These are phyloP conservation scores for Seiridium cupressi DNA, from an alignment of 2,329 filamentous ascomycete genomes.

Conservation along the genomic window DNA sequence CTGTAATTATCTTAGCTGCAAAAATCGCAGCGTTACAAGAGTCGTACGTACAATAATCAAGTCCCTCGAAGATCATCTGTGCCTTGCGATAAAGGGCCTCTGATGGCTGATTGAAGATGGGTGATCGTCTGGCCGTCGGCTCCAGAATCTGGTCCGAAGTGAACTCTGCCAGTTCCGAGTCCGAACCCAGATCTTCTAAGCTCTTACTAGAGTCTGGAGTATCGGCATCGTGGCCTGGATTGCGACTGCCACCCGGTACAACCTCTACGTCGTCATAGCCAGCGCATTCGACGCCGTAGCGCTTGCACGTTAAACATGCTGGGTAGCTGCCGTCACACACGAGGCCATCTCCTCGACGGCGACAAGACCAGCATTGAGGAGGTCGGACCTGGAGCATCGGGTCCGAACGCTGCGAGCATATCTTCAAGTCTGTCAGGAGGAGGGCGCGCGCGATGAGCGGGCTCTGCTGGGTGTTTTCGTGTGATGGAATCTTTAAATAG, in stretches of 20 bases:
- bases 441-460: background rate
- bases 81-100: constrained; percentile 5
- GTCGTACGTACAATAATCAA: constrained; percentile 11
- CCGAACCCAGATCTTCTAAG: background rate
- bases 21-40: background rate
- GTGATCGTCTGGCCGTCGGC: background rate
- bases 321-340: constrained; percentile 10
- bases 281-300: background rate
- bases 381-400: constrained; percentile 7
- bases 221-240: background rate
- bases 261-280: constrained; percentile 1
- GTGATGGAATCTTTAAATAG: background rate
- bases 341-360: background rate
- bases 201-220: background rate
- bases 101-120: constrained; percentile 1
- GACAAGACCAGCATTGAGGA: constrained; percentile 10
- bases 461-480: background rate
- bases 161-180: background rate
- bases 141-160: background rate
- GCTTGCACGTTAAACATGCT: constrained; percentile 2
- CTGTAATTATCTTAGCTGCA: background rate
- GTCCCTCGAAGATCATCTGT: constrained; percentile 11
- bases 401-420: constrained; percentile 6
- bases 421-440: background rate
- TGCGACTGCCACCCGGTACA: background rate